Conservation (phyloP, 331 rosid species). For the Cydonia oblonga region DNA sequence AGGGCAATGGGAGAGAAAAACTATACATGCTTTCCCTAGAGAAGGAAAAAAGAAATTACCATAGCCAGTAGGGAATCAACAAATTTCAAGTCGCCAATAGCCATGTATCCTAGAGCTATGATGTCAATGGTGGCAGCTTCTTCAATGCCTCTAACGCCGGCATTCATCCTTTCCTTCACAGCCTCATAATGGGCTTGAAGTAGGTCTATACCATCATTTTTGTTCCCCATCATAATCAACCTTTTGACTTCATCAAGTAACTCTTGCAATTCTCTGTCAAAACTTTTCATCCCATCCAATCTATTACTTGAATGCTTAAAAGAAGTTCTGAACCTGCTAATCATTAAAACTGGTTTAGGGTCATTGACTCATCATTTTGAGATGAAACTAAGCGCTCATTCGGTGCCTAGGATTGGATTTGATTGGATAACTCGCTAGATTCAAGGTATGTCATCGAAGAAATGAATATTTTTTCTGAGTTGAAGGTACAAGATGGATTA, state of each 20-base stretch:
- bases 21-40: neutral
- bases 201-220: constrained; percentile 47
- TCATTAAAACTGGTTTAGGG: neutral
- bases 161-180: constrained; percentile 59
- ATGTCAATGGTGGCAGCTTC: constrained; percentile 71
- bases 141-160: constrained; percentile 56
- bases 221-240: constrained; percentile 52
- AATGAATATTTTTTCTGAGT: neutral
- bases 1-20: neutral
- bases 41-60: constrained; percentile 29
- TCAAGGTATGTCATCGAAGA: neutral
- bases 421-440: neutral
- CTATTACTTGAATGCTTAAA: constrained; percentile 16
- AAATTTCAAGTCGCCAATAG: constrained; percentile 55
- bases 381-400: neutral
- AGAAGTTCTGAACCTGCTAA: constrained; percentile 15
- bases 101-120: constrained; percentile 66
- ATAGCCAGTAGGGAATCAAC: constrained; percentile 40
- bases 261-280: constrained; percentile 63
- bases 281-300: constrained; percentile 16
- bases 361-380: neutral
- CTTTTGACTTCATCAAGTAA: constrained; percentile 62
- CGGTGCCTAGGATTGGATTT: neutral
- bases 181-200: constrained; percentile 77
- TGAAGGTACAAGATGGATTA: neutral